Evolutionary conservation across 176 grass and related monocot species (phyloP).

Genomic region (Neostapfia colusana): DNA sequence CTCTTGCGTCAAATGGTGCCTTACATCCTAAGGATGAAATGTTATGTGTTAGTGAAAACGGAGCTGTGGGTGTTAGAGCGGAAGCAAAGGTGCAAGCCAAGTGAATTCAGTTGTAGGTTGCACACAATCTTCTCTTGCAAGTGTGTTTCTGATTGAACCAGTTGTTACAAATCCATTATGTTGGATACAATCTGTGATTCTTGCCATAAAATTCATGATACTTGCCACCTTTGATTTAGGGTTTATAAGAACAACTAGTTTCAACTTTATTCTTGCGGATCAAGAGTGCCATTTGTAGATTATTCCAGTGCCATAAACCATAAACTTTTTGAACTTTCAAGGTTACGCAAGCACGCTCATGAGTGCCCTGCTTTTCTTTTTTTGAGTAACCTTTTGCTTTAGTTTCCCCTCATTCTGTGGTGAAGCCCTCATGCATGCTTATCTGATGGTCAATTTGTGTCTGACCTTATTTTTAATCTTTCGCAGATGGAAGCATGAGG

Average conservation of each 20-base stretch:
- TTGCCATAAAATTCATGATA: neutral
- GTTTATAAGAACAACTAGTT: constrained; percentile 6
- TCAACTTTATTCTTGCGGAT: constrained; percentile 3
- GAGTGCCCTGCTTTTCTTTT: neutral
- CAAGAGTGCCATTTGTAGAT: neutral
- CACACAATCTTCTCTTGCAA: constrained; percentile 56
- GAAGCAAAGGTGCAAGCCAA: constrained; percentile 43
- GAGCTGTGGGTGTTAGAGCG: constrained; percentile 31
- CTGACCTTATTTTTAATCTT: constrained; percentile 36
- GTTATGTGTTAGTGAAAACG: constrained; percentile 27
- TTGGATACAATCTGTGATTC: neutral
- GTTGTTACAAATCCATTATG: constrained; percentile 3
- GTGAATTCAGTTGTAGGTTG: constrained; percentile 42
- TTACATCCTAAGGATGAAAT: constrained; percentile 36
- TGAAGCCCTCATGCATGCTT: neutral
- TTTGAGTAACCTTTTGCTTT: neutral
- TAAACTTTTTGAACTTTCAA: neutral
- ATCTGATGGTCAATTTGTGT: constrained; percentile 14
- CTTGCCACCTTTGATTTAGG: constrained; percentile 7
- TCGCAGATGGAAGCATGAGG: constrained; percentile 53
- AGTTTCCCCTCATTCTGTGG: neutral
- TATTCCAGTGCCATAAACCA: neutral
- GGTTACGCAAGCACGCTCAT: neutral
- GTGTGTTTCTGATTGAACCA: constrained; percentile 40
- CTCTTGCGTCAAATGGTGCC: constrained; percentile 37